Evolutionary conservation across 2,329 filamentous ascomycete genomes (phyloP), one percentile per base, ranked within the genome.

Genomic region (Exophiala viscosa): DNA sequence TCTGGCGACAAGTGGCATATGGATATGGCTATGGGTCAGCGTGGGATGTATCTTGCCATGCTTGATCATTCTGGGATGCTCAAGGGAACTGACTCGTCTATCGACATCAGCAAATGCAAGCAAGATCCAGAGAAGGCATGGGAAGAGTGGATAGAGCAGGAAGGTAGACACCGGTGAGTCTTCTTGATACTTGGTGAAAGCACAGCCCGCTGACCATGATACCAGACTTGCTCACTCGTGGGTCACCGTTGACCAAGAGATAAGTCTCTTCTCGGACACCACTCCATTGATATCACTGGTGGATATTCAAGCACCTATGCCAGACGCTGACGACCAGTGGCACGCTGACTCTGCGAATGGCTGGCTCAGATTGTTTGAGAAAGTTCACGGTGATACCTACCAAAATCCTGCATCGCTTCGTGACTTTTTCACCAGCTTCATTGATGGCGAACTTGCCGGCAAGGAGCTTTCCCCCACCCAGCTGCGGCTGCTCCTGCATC

Each of bases 1-100:
- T 86, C 84, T 64, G 85, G 85, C 41, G 85, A 88, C 67, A 87
- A 87, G 69, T 87, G 85, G 84, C 82, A 87, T 59, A 88, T 87
- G 84, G 84, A 88, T 62, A 86, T 87, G 59, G 81, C 84, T 38
- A 86, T 87, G 83, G 84, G 85, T 28, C 85, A 87, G 67, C 77
- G 84, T 43, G 83, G 83, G 52, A 87, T 87, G 83, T 88, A 88
- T 66, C 77, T 86, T 54, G 79, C 84, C 23, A 88, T 88, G 85
- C 70, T 88, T 17, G 80, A 83, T 61, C 83, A 88, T 65, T 84
- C 83, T 0, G 84, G 85, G 17, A 80, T 86, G 70, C 70, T 88
- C 28, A 83, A 86, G 53, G 69, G 72, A 7, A 76, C 74, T 48
- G 72, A 71, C 3, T 69, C 71, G 15, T 70, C 72, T 73, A 34